phyloP scores from a whole-genome alignment of 208 protist species.

The Acanthamoeba castellanii region DNA sequence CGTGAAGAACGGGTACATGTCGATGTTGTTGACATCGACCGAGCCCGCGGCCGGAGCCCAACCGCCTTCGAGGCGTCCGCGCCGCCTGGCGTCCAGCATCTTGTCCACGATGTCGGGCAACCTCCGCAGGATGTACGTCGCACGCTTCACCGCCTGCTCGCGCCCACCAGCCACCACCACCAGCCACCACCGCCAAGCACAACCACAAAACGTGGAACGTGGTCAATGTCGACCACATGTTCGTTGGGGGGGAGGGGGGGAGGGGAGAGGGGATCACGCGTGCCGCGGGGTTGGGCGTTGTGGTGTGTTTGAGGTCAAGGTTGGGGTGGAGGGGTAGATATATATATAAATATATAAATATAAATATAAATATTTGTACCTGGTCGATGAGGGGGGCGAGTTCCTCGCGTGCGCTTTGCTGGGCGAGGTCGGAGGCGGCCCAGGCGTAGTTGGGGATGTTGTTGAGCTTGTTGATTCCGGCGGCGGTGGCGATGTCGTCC shows the following conservation, averaged over 20 bases:
- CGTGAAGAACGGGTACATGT: slow-evolving; percentile 86
- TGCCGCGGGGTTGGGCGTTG: no score
- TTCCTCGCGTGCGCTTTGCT: slow-evolving; percentile 78
- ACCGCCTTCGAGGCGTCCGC: background rate
- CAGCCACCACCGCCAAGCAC: no score
- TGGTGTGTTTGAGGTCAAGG: no score
- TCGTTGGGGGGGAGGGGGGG: no score
- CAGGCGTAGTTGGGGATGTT: slow-evolving; percentile 87
- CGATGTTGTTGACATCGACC: slow-evolving; percentile 81
- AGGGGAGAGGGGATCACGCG: no score
- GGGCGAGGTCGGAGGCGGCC: slow-evolving; percentile 83
- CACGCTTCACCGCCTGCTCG: slow-evolving; percentile 71
- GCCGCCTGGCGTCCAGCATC: slow-evolving; percentile 77
- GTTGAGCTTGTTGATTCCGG: slow-evolving; percentile 86
- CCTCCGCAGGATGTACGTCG: slow-evolving; percentile 84
- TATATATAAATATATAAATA: no score
- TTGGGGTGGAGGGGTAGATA: no score
- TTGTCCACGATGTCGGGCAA: slow-evolving; percentile 81
- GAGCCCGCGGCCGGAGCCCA: background rate
- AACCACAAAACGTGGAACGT: background rate
- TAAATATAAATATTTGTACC: no score
- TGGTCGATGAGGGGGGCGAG: slow-evolving; percentile 85
- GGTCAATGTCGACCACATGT: background rate
- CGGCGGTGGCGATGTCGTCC: slow-evolving; percentile 85
- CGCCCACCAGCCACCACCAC: no score